A percentile compares a stretch with the other conserved stretches of the same genome.
These are phyloP conservation scores for Metschnikowia aberdeeniae DNA, from an alignment of 805 yeast genomes.

Conservation along the genomic window DNA sequence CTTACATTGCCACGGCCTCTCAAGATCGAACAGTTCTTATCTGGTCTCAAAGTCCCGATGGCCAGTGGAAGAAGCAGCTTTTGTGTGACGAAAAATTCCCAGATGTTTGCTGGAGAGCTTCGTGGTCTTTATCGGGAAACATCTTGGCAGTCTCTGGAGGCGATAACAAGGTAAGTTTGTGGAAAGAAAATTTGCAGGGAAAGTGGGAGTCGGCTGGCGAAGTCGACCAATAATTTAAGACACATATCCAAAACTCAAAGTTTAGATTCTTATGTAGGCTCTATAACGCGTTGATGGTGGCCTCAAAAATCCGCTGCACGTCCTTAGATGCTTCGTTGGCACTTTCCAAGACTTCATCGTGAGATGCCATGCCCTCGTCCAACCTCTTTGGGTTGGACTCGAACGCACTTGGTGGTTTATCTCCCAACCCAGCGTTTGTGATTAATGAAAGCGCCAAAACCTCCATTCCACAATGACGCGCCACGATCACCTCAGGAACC, in stretches of 20 bases:
- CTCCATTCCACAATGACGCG: slow-evolving; percentile 79
- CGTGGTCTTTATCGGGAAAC: slow-evolving; percentile 96
- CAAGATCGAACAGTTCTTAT: slow-evolving; percentile 93
- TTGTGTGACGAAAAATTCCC: slow-evolving; percentile 82
- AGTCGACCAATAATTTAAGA: slow-evolving; percentile 61
- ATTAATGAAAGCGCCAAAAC: slow-evolving; percentile 84
- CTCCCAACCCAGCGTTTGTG: slow-evolving; percentile 77
- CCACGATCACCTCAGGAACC: slow-evolving; percentile 92
- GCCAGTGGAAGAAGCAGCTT: slow-evolving; percentile 76
- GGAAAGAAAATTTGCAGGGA: slow-evolving; percentile 93
- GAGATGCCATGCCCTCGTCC: slow-evolving; percentile 79
- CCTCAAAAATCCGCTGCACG: slow-evolving; percentile 66
- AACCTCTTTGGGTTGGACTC: slow-evolving; percentile 50
- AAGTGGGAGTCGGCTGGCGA: slow-evolving; percentile 98
- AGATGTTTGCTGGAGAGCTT: slow-evolving; percentile 96
- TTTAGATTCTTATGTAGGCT: neutral
- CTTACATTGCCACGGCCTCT: slow-evolving; percentile 93
- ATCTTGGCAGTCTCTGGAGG: slow-evolving; percentile 94
- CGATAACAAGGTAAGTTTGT: slow-evolving; percentile 89
- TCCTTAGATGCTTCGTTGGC: slow-evolving; percentile 80
- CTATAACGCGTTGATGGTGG: slow-evolving; percentile 47
- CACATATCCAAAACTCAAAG: slow-evolving; percentile 1
- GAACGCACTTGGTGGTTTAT: slow-evolving; percentile 62
- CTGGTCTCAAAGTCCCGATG: slow-evolving; percentile 81
- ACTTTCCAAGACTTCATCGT: slow-evolving; percentile 83